phyloP scores from a whole-genome alignment of 192 early-diverging fungal genomes.

The Mortierella antarctica region DNA sequence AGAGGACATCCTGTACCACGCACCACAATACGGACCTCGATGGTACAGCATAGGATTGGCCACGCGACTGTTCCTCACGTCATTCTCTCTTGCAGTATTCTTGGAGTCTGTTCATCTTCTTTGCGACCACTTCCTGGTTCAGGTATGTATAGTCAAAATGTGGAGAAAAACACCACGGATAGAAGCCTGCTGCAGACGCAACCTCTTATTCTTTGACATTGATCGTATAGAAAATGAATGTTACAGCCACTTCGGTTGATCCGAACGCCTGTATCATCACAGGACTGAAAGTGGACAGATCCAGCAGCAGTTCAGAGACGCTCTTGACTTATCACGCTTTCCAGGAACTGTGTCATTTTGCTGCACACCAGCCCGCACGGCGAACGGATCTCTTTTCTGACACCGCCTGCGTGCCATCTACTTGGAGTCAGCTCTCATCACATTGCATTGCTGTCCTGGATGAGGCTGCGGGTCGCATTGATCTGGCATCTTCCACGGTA shows the following conservation, averaged over 20 bases:
- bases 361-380: slow-evolving; percentile 9
- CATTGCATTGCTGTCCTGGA: slow-evolving; percentile 24
- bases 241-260: slow-evolving; percentile 28
- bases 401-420: slow-evolving; percentile 18
- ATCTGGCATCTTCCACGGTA: slow-evolving; percentile 3
- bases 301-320: slow-evolving; percentile 16
- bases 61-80: slow-evolving; percentile 15
- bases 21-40: slow-evolving; percentile 43
- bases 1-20: slow-evolving; percentile 32
- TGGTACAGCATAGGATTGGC: slow-evolving; percentile 38
- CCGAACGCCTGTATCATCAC: slow-evolving; percentile 38
- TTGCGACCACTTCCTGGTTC: slow-evolving; percentile 37
- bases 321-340: slow-evolving; percentile 46
- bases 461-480: slow-evolving; percentile 20
- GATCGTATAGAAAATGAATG: slow-evolving; percentile 34
- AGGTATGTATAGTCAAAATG: slow-evolving; percentile 5
- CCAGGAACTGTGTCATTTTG: slow-evolving; percentile 35
- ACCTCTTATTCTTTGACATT: neutral
- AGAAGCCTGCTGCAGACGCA: neutral
- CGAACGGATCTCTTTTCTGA: slow-evolving; percentile 36
- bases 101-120: slow-evolving; percentile 39
- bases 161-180: too few species aligned
- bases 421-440: slow-evolving; percentile 36
- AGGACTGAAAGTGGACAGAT: slow-evolving; percentile 36
- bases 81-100: slow-evolving; percentile 21